Conservation (phyloP, 2,329 filamentous ascomycete species). For the Diaporthe longicolla region DNA sequence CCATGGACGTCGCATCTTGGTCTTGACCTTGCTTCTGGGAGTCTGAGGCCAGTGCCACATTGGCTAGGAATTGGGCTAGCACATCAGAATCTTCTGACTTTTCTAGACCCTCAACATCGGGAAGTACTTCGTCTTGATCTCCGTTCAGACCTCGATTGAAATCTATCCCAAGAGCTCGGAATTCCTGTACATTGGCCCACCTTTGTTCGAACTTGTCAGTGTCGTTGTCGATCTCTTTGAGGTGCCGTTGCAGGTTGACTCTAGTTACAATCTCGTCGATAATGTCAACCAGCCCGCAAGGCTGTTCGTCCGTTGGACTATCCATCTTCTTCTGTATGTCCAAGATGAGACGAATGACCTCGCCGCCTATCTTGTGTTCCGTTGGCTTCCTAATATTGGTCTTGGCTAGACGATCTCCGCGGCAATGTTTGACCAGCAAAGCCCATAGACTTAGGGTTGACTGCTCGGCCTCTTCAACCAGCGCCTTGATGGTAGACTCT, state of each 20-base stretch:
- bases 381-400: conserved; percentile 65
- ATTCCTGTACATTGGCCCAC: conserved; percentile 91
- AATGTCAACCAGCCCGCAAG: conserved; percentile 60
- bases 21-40: conserved; percentile 75
- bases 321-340: conserved; percentile 52
- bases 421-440: conserved; percentile 72
- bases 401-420: conserved; percentile 61
- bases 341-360: conserved; percentile 62
- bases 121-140: conserved; percentile 68
- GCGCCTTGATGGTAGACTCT: conserved; percentile 79
- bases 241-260: conserved; percentile 80
- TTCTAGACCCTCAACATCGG: conserved; percentile 78
- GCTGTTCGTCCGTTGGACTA: conserved; percentile 49
- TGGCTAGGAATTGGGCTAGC: conserved; percentile 87
- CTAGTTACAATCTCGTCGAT: conserved; percentile 71
- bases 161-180: conserved; percentile 84
- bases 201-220: conserved; percentile 81
- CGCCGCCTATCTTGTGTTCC: conserved; percentile 67
- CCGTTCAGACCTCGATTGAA: conserved; percentile 65
- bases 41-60: conserved; percentile 88
- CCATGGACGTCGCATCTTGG: conserved; percentile 70
- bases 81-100: conserved; percentile 75
- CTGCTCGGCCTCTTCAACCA: conserved; percentile 83
- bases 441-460: conserved; percentile 81
- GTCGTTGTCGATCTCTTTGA: conserved; percentile 79